A percentile compares a stretch with the other conserved stretches of the same genome.
Evolutionary conservation across 2,329 filamentous ascomycete species (phyloP).

Genomic region (Trematosphaeria pertusa): DNA sequence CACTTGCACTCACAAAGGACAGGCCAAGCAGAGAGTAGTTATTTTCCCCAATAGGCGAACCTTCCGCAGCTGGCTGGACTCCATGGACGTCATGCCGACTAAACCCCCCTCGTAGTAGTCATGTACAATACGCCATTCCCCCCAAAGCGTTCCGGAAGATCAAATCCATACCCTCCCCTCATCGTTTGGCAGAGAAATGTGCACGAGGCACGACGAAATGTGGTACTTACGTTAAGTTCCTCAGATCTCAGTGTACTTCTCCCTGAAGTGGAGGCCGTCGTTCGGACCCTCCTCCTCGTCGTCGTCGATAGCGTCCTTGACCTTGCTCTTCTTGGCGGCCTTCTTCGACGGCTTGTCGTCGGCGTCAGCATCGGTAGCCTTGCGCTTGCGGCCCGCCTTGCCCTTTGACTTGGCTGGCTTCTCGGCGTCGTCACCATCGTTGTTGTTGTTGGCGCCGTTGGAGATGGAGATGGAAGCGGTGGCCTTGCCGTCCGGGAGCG

Average conservation of each 20-base stretch:
- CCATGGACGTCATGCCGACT: too few species aligned
- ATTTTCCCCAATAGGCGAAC: too few species aligned
- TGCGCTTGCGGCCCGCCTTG: too few species aligned
- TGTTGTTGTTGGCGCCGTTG: neutral
- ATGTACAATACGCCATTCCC: too few species aligned
- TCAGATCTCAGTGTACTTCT: constrained; percentile 2
- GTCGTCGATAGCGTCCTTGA: constrained; percentile 1
- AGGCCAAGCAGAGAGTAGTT: too few species aligned
- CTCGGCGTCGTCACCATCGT: constrained; percentile 11
- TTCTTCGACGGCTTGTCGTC: constrained; percentile 1
- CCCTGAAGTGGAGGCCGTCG: constrained; percentile 2
- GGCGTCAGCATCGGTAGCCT: constrained; percentile 2
- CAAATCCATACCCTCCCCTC: too few species aligned
- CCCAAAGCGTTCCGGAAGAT: too few species aligned
- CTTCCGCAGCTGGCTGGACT: too few species aligned
- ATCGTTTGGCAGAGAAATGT: too few species aligned
- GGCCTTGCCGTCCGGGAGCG: constrained; percentile 16
- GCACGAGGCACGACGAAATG: neutral
- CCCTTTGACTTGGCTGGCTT: too few species aligned
- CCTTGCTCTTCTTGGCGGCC: constrained; percentile 16
- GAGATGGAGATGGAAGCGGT: too few species aligned
- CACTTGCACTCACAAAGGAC: neutral
- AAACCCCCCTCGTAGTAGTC: too few species aligned
- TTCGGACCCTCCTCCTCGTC: constrained; percentile 5
- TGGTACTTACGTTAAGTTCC: constrained; percentile 11